phyloP scores from a whole-genome alignment of 768 basidiomycete species.

The Tylopilus cervinicoccineus region DNA sequence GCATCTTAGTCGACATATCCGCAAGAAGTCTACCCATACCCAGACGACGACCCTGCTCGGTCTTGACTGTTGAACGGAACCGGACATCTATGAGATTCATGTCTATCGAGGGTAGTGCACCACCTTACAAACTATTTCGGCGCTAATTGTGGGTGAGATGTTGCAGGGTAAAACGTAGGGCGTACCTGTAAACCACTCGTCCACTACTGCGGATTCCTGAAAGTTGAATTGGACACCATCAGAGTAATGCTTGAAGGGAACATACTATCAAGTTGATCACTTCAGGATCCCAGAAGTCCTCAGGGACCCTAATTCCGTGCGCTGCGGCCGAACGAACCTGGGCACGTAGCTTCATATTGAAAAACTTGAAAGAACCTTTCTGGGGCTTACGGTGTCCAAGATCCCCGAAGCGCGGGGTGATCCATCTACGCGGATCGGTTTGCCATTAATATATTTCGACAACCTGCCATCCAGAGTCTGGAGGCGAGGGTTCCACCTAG shows the following conservation, averaged over 20 bases:
- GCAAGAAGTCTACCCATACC: conserved; percentile 74
- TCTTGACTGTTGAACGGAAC: conserved; percentile 48
- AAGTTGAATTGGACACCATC: not conserved
- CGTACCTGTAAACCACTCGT: conserved; percentile 74
- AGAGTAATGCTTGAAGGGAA: not conserved
- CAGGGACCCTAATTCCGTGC: conserved; percentile 66
- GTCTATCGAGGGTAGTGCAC: not conserved
- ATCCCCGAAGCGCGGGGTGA: conserved; percentile 73
- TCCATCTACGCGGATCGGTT: conserved; percentile 69
- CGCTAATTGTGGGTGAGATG: conserved; percentile 2
- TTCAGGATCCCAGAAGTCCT: conserved; percentile 63
- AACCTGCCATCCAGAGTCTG: conserved; percentile 59
- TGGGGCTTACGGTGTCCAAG: conserved; percentile 56
- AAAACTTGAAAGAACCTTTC: not conserved
- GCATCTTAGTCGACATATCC: conserved; percentile 62
- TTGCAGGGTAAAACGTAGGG: not conserved
- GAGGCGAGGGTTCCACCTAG: conserved; percentile 57
- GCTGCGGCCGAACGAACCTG: conserved; percentile 67
- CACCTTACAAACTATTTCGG: conserved; percentile 23
- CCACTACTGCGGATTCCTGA: conserved; percentile 69
- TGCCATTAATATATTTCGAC: conserved; percentile 66
- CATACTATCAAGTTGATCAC: conserved; percentile 57
- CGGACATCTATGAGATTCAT: conserved; percentile 1
- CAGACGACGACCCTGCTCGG: conserved; percentile 68
- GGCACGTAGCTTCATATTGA: not conserved